Conservation (phyloP, 192 early-diverging fungal genomes). For the Coemansia sp. region DNA sequence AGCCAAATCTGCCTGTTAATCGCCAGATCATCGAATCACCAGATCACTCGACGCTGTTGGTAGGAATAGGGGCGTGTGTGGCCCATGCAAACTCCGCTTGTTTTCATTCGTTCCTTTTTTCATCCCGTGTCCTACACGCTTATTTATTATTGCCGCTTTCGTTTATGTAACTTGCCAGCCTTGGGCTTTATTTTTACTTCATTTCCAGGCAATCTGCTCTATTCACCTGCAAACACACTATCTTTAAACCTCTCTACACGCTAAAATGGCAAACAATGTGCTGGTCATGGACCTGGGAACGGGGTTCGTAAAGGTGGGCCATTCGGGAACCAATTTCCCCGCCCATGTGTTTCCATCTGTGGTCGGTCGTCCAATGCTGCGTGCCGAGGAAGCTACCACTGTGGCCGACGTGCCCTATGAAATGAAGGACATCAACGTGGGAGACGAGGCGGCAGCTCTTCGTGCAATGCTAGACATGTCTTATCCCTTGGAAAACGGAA, state of each 20-base stretch:
- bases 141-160: too few species aligned
- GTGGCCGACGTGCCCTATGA: constrained; percentile 49
- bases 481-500: constrained; percentile 99
- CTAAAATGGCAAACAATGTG: constrained; percentile 53
- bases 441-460: constrained; percentile 90
- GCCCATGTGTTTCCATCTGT: constrained; percentile 93
- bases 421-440: constrained; percentile 96
- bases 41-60: too few species aligned
- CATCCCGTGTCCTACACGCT: too few species aligned
- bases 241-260: not conserved
- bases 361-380: constrained; percentile 96
- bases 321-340: constrained; percentile 94
- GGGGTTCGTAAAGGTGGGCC: constrained; percentile 97
- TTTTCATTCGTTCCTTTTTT: too few species aligned
- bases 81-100: too few species aligned
- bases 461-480: constrained; percentile 89
- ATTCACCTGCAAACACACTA: not conserved
- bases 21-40: too few species aligned
- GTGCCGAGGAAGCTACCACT: constrained; percentile 83
- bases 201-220: not conserved
- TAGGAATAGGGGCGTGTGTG: too few species aligned
- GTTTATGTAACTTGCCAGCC: not conserved
- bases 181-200: not conserved
- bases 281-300: constrained; percentile 85
- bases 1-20: too few species aligned